A percentile compares a stretch with the other conserved stretches of the same genome.
phyloP scores from a whole-genome alignment of 768 basidiomycete genomes.

The Pholiota conissans region DNA sequence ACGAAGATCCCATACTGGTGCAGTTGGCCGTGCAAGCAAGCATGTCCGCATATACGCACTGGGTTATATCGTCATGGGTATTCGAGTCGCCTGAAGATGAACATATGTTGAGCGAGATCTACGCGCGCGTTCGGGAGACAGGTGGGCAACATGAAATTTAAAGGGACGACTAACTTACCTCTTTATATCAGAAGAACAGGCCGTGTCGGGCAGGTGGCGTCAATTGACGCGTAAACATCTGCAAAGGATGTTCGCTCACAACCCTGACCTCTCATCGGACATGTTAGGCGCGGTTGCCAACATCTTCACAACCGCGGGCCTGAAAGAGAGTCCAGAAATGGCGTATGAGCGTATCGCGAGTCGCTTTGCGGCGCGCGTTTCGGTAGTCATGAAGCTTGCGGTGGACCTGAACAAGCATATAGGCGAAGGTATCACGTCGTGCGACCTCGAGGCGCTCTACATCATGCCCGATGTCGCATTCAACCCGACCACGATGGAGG shows the following conservation, averaged over 20 bases:
- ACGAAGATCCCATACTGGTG: constrained; percentile 39
- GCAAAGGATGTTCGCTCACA: constrained; percentile 35
- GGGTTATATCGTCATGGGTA: constrained; percentile 53
- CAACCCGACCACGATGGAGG: constrained; percentile 44
- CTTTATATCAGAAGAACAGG: constrained; percentile 42
- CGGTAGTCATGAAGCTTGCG: constrained; percentile 42
- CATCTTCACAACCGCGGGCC: constrained; percentile 40
- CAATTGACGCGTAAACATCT: constrained; percentile 51
- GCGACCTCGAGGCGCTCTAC: constrained; percentile 54
- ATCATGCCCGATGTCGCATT: constrained; percentile 42
- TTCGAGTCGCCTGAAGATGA: constrained; percentile 50
- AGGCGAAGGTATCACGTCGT: constrained; percentile 57
- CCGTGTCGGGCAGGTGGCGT: constrained; percentile 56
- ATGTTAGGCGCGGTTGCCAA: constrained; percentile 42
- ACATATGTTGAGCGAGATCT: constrained; percentile 42
- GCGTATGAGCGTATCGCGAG: constrained; percentile 39
- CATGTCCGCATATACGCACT: constrained; percentile 46
- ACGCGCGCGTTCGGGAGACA: constrained; percentile 37
- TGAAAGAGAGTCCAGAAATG: constrained; percentile 25
- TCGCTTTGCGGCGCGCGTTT: constrained; percentile 44
- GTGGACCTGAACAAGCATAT: constrained; percentile 55
- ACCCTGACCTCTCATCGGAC: constrained; percentile 28
- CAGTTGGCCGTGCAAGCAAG: constrained; percentile 46
- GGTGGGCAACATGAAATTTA: constrained; percentile 29
- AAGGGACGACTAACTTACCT: not conserved